Evolutionary conservation across 257 asterid genomes (phyloP), one percentile per base, ranked within the genome.

Genomic region (Nicotiana otophora): DNA sequence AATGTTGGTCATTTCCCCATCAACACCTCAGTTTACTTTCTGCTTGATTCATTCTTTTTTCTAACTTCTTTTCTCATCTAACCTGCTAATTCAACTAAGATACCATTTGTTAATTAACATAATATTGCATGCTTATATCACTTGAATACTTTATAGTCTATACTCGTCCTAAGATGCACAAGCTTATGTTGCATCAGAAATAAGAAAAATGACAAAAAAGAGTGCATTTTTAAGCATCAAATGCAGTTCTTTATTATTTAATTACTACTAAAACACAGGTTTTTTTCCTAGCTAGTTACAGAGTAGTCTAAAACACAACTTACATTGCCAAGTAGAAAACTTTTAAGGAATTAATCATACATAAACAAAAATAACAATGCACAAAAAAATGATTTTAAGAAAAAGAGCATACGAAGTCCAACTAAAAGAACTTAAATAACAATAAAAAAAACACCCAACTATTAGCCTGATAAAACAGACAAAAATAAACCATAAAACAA

Each of bases 401-500:
- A 60, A 68, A 63, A 62, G 39, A 80, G 12, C 17, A 80, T 14
- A 19, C 3, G 16, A 62, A 79, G 75, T 42, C 20, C 58, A 42
- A 70, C n/a, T 64, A 23, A 23, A 62, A 62, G 28, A 61, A 20
- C n/a, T 31, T 31, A 31, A 4, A 58, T 42, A 8, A 42, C 9
- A 42, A 8, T 42, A 19, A 58, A 9, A 61, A 20, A 61, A 61
- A 1, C 7, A 23, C 12, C 12, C 11, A 5, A 54, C 19, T 5
- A 54, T 15, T 54, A 54, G 67, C 28, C 67, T 20, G 34, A 23
- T 11, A 31, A 72, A 46, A 72, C 39, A 46, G 61, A 72, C 79
- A 62, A 80, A 80, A 80, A 80, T 8, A n/a, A 64, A n/a, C 42
- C 39, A 66, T 7, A 81, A 57, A 83, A 74, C 26, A 20, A 42